Percentiles rank a stretch among this genome's conserved stretches.
These are phyloP conservation scores for Fistulina hepatica DNA, from an alignment of 1,284 basidiomycete genomes.

Conservation along the genomic window DNA sequence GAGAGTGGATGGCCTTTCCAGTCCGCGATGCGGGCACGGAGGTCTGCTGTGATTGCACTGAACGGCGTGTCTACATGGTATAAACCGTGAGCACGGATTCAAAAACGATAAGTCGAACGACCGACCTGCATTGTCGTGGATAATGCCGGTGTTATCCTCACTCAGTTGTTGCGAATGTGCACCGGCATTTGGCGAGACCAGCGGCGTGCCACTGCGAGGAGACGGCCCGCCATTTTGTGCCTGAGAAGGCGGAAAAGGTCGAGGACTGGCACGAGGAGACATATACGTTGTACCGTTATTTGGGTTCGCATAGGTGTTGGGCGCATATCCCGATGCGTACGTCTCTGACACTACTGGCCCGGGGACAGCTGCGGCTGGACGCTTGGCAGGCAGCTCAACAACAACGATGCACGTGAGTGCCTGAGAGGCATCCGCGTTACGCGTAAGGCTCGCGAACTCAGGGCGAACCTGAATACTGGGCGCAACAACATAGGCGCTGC, in stretches of 20 bases:
- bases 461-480: conserved; percentile 84
- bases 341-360: conserved; percentile 46
- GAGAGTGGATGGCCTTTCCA: conserved; percentile 89
- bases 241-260: conserved; percentile 5
- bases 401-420: conserved; percentile 85
- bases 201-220: conserved; percentile 17
- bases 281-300: conserved; percentile 12
- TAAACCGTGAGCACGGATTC: too few relatives aligned
- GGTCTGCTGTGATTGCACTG: conserved; percentile 73
- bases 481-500: conserved; percentile 59
- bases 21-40: conserved; percentile 80
- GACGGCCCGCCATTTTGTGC: conserved; percentile 12
- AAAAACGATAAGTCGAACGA: too few relatives aligned
- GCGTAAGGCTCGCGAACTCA: conserved; percentile 75
- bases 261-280: too few relatives aligned
- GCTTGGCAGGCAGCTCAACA: conserved; percentile 75
- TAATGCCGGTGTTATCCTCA: too few relatives aligned
- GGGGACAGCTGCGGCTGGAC: conserved; percentile 40
- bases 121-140: too few relatives aligned
- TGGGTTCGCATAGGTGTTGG: conserved; percentile 14
- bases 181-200: too few relatives aligned
- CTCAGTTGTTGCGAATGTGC: too few relatives aligned
- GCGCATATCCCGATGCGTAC: conserved; percentile 22
- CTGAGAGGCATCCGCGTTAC: conserved; percentile 61
- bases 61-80: conserved; percentile 67